Evolutionary conservation across 352 stramenopile species (phyloP), one percentile per base, ranked within the genome.

Genomic region (Pythium sukuiense): DNA sequence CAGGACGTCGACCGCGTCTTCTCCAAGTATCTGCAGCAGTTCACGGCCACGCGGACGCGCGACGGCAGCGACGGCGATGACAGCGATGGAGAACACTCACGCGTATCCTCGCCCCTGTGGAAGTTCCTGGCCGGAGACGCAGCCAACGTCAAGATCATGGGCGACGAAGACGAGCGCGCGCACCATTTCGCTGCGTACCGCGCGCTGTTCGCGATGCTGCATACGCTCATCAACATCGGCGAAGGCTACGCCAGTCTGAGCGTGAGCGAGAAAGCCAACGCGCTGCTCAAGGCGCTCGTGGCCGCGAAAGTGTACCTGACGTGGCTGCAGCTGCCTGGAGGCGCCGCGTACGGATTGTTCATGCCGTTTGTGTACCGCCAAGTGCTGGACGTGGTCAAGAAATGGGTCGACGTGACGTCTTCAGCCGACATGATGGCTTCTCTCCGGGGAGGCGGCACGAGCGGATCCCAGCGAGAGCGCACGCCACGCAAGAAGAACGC

Each of bases 291-390:
- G 61, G 86, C 84, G 29, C 61, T 94, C 5, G 67, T 91, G 32
- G 88, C 85, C 7, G 73, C 83, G 12, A 93, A 91, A 57, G 63
- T 89, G 4, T 96, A 96, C 48, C 60, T 96, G 7, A 71, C 69
- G 37, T 96, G 88, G 88, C 66, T 96, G 16, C 86, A 93, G 64
- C 55, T 95, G 32, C 88, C 86, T 7, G 86, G 87, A n/a, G 85
- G 85, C 0, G 83, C 86, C 0, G 87, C 88, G 2, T 93, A 95
- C 54, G 84, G 88, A 0, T 56, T 96, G 2, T 96, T 95, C 68
- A 93, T 95, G 81, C 73, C 88, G 13, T 94, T 88, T 49, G 80
- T 95, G 45, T 96, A 93, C 57, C 81, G 85, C 6, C 83, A 93
- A 61, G 81, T 92, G 56, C 59, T 96, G 39, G 84, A 92, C 46